Conservation (phyloP, 2,329 filamentous ascomycete genomes). For the Penicillium sp. region DNA sequence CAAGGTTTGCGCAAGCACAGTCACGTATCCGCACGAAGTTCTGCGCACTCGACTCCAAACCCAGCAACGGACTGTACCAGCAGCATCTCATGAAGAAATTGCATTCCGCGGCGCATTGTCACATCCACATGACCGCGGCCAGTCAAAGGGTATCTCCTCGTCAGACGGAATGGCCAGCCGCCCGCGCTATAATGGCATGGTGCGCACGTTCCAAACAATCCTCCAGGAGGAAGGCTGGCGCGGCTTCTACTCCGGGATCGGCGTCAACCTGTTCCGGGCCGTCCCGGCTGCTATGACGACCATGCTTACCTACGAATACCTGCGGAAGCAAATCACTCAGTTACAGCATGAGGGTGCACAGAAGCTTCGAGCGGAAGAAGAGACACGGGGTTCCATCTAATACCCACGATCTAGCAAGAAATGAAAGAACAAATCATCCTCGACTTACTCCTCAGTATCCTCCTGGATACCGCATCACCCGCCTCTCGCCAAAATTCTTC, state of each 20-base stretch:
- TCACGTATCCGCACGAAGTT: slow-evolving; percentile 96
- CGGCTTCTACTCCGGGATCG: slow-evolving; percentile 95
- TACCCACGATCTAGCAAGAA: slow-evolving; percentile 9
- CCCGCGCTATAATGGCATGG: slow-evolving; percentile 67
- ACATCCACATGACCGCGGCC: slow-evolving; percentile 44
- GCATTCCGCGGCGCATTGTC: slow-evolving; percentile 44
- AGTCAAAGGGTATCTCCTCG: slow-evolving; percentile 44
- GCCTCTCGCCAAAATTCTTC: neutral
- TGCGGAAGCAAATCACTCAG: slow-evolving; percentile 53
- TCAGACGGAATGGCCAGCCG: slow-evolving; percentile 57
- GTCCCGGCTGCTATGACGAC: slow-evolving; percentile 95
- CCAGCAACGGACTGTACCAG: slow-evolving; percentile 65
- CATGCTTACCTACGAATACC: slow-evolving; percentile 91
- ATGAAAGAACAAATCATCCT: neutral
- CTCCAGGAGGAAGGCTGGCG: slow-evolving; percentile 89
- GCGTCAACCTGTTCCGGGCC: slow-evolving; percentile 94
- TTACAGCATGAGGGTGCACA: slow-evolving; percentile 52
- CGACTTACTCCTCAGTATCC: neutral
- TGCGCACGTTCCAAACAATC: slow-evolving; percentile 79
- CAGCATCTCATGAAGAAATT: slow-evolving; percentile 50
- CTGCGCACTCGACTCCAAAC: slow-evolving; percentile 91
- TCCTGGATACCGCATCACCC: neutral
- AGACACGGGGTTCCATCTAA: slow-evolving; percentile 21
- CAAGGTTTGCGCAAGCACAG: slow-evolving; percentile 89
- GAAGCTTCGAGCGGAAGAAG: slow-evolving; percentile 26